Evolutionary conservation across 768 basidiomycete species (phyloP).

Genomic region (Leccinellum rugosiceps): DNA sequence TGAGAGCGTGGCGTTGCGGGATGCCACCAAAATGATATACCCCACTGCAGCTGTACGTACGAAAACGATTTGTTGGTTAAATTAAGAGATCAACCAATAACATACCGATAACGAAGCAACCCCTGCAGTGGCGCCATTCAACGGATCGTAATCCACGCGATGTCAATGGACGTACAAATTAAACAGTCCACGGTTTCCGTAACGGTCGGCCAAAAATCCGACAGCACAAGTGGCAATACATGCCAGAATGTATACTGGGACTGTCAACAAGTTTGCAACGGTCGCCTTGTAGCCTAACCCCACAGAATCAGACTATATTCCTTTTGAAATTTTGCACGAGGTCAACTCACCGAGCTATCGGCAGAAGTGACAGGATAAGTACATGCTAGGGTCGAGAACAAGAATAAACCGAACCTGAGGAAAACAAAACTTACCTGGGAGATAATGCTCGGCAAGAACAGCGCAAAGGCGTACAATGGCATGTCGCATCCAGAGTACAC

Average conservation of each 20-base stretch:
- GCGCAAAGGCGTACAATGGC: conserved; percentile 72
- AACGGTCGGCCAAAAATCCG: conserved; percentile 60
- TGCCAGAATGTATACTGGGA: conserved; percentile 72
- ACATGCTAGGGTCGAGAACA: neutral
- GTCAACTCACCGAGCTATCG: conserved; percentile 38
- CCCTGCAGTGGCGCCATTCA: conserved; percentile 8
- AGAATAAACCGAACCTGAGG: neutral
- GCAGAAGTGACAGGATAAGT: neutral
- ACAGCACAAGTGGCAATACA: conserved; percentile 63
- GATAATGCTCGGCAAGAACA: conserved; percentile 80
- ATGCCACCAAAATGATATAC: conserved; percentile 67
- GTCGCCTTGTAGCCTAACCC: conserved; percentile 62
- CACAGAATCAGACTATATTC: neutral
- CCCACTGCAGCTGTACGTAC: conserved; percentile 46
- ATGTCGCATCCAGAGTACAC: conserved; percentile 55
- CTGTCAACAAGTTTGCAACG: conserved; percentile 70
- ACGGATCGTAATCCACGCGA: neutral
- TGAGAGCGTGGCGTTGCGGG: conserved; percentile 59
- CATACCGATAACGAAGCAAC: conserved; percentile 27
- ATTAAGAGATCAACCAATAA: neutral
- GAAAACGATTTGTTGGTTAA: neutral
- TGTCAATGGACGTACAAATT: conserved; percentile 49
- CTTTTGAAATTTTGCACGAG: neutral
- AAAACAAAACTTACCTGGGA: conserved; percentile 43
- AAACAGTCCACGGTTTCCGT: conserved; percentile 56